Base-by-base conservation (phyloP, 345 rosid species). In the Hypericum androsaemum region DNA sequence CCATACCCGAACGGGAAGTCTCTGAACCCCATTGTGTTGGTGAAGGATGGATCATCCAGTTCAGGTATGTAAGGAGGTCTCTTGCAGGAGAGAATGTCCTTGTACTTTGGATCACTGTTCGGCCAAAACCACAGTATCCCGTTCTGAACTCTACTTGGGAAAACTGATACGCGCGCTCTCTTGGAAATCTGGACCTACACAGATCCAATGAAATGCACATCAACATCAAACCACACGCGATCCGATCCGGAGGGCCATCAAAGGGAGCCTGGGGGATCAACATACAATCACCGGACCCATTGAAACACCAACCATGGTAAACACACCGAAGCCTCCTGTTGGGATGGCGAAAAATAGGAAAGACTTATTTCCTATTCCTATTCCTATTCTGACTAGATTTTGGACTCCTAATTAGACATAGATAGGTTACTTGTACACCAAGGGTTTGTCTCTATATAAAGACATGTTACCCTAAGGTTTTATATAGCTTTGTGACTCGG, bases 21-120 rank as follows among this genome's bases (percentile, higher is more conserved):
- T 0, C 32, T 17, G 50, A 6, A 6, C 10, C 50, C 50, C 10
- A 6, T 13, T 5, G 9, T 14, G 5, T n/a, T 13, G 22, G 50
- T 46, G 50, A 46, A 46, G 15, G 50, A 15, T 5, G 50, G 50
- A 46, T 46, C 50, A 46, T 14, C 50, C 22, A 46, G 14, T 32
- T 46, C 50, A 5, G 50, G 28, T 6, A 46, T 13, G 50, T 7
- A 46, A 1, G 50, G 50, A 12, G 50, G 50, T 10, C 22, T 46
- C 7, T 46, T 46, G 16, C 5, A 13, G 9, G 15, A 8, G 22
- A 46, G 22, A 32, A 46, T 46, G 50, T 46, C 28, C 22, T 46
- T 46, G 50, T 46, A 46, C 8, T 46, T 17, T 13, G 50, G 50
- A 14, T 45, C 50, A 14, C 28, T 13, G 28, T 46, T 46, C 0